These are phyloP conservation scores for Ambrosia trifida DNA, from an alignment of 129 eudicot species.

Conservation along the genomic window DNA sequence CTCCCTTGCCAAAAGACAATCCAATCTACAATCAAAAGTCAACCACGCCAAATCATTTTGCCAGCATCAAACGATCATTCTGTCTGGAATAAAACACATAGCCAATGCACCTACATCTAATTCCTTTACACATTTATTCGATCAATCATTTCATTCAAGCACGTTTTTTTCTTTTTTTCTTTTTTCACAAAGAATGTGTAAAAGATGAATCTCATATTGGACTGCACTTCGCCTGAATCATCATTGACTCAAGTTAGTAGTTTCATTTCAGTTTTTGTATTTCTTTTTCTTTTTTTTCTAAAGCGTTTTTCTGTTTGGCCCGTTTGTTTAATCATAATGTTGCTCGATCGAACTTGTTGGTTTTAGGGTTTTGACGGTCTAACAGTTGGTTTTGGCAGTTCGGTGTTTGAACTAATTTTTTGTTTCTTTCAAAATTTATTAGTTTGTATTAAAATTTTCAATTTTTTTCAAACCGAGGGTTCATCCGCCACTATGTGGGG, in stretches of 20 bases:
- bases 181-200: conserved; percentile 10
- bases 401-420: too few relatives aligned
- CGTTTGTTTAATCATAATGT: neutral
- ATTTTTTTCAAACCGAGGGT: too few relatives aligned
- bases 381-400: too few relatives aligned
- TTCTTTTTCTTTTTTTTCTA: neutral
- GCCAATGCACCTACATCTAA: conserved; percentile 7
- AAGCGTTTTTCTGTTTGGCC: neutral
- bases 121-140: conserved; percentile 20
- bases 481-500: too few relatives aligned
- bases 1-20: conserved; percentile 28
- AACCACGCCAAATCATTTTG: conserved; percentile 20
- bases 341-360: too few relatives aligned
- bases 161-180: conserved; percentile 19
- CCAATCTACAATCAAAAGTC: conserved; percentile 22
- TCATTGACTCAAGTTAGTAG: conserved; percentile 32
- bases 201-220: conserved; percentile 30
- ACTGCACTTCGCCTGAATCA: conserved; percentile 26
- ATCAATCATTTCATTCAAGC: neutral
- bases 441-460: too few relatives aligned
- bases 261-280: conserved; percentile 11
- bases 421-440: too few relatives aligned
- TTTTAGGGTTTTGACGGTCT: too few relatives aligned
- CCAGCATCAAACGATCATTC: conserved; percentile 23
- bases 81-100: conserved; percentile 23